These are phyloP conservation scores for Scenedesmus sp. DNA, from an alignment of 163 green algal species.

Conservation along the genomic window DNA sequence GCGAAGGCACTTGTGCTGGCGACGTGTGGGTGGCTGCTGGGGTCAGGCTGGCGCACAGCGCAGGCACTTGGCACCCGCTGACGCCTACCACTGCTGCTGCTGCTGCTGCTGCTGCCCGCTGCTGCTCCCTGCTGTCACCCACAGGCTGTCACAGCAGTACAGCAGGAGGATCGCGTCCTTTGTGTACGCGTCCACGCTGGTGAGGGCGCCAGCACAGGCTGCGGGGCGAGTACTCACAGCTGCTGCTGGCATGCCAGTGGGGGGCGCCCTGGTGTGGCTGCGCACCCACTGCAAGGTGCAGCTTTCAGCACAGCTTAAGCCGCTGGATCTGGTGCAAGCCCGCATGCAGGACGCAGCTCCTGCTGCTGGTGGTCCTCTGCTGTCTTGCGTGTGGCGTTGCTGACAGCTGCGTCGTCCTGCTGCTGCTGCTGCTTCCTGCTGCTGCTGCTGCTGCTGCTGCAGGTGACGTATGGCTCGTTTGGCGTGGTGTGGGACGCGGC, in stretches of 20 bases:
- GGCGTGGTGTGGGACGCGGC: slow-evolving; percentile 62
- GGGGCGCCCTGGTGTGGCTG: not conserved
- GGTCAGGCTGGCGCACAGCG: too few relatives aligned
- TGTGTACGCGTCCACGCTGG: slow-evolving; percentile 38
- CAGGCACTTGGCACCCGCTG: too few relatives aligned
- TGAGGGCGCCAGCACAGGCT: slow-evolving; percentile 12
- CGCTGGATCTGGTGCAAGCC: too few relatives aligned
- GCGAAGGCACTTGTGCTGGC: too few relatives aligned
- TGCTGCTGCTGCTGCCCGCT: not conserved
- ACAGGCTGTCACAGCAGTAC: slow-evolving; percentile 9
- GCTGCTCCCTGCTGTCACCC: not conserved
- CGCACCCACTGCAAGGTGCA: too few relatives aligned
- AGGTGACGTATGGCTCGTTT: slow-evolving; percentile 60
- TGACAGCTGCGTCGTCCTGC: not conserved
- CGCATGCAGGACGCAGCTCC: too few relatives aligned
- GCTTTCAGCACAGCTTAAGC: too few relatives aligned
- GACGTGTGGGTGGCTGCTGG: too few relatives aligned
- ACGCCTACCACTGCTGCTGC: not conserved
- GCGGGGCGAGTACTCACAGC: too few relatives aligned
- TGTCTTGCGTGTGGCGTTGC: not conserved
- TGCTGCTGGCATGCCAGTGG: not conserved
- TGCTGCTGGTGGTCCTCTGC: not conserved
- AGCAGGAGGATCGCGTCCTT: not conserved
- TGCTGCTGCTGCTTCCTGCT: not conserved
- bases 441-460: not conserved